Evolutionary conservation across 2,329 filamentous ascomycete genomes (phyloP).

Genomic region (Talaromyces sp.): DNA sequence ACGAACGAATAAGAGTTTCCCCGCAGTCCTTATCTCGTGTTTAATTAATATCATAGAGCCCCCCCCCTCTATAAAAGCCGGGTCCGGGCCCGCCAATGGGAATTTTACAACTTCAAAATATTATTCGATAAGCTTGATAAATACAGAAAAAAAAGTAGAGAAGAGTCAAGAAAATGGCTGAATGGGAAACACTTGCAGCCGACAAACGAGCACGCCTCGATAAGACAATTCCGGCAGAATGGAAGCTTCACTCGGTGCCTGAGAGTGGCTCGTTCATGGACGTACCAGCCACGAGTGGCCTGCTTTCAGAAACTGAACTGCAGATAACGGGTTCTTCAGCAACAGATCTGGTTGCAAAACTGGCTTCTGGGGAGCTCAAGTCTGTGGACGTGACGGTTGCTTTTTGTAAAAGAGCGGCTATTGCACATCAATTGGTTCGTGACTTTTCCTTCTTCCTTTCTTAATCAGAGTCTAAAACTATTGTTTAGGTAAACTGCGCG

Average conservation of each 20-base stretch:
- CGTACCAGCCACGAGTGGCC: constrained; percentile 11
- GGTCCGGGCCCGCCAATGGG: background rate
- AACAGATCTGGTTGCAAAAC: constrained; percentile 14
- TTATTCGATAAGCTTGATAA: background rate
- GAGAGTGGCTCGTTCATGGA: constrained; percentile 13
- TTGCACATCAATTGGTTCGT: constrained; percentile 20
- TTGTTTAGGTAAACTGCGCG: constrained; percentile 17
- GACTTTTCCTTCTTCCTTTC: background rate
- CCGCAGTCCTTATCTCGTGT: background rate
- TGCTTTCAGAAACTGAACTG: constrained; percentile 15
- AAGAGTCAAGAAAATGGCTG: background rate
- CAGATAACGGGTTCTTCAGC: constrained; percentile 15
- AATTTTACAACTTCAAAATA: background rate
- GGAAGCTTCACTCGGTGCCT: constrained; percentile 12
- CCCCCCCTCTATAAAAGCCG: background rate
- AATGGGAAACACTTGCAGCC: constrained; percentile 16
- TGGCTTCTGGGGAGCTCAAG: constrained; percentile 15
- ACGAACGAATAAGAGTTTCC: background rate
- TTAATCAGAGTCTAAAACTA: background rate
- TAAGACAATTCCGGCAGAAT: constrained; percentile 16
- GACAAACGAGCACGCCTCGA: constrained; percentile 16
- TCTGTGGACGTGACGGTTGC: constrained; percentile 29
- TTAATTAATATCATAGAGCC: background rate
- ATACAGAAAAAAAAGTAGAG: background rate
- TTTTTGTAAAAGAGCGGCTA: constrained; percentile 40